phyloP scores from a whole-genome alignment of 2,329 filamentous ascomycete genomes.

The Teratosphaeriaceae sp. region DNA sequence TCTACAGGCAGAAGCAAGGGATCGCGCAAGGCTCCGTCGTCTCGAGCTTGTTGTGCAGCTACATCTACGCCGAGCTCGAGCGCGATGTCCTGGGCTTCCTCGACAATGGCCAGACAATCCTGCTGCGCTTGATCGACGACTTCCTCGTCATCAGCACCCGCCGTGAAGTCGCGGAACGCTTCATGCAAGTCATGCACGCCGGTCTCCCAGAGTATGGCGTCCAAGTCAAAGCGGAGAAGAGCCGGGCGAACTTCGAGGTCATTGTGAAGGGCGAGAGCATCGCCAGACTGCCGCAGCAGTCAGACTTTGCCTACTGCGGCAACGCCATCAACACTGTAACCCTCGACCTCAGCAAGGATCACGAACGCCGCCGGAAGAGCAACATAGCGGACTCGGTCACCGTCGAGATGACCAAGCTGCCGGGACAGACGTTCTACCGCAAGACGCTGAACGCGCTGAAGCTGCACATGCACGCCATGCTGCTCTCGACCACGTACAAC shows the following conservation, averaged over 20 bases:
- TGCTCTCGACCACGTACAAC: constrained; percentile 76
- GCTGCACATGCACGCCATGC: constrained; percentile 77
- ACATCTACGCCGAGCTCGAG: constrained; percentile 91
- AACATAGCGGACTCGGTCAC: constrained; percentile 66
- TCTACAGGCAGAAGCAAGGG: constrained; percentile 77
- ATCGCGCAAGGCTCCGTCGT: constrained; percentile 92
- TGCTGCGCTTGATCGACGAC: constrained; percentile 84
- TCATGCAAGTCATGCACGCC: constrained; percentile 72
- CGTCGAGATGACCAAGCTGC: constrained; percentile 64
- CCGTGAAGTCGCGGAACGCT: constrained; percentile 57
- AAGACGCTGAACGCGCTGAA: constrained; percentile 74
- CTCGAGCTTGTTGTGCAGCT: constrained; percentile 83
- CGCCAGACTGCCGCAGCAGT: constrained; percentile 35
- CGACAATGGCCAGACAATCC: constrained; percentile 46
- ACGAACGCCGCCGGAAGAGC: constrained; percentile 44
- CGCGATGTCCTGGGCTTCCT: constrained; percentile 62
- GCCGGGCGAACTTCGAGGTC: constrained; percentile 74
- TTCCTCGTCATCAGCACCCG: constrained; percentile 82
- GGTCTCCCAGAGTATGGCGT: constrained; percentile 79
- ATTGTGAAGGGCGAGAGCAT: constrained; percentile 48
- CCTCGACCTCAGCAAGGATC: constrained; percentile 67
- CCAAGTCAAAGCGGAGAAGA: constrained; percentile 68
- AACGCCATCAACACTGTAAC: constrained; percentile 66
- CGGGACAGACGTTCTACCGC: constrained; percentile 71
- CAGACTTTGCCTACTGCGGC: constrained; percentile 84